Conservation (phyloP, 176 grass and related monocot genomes). For the Avena insularis region DNA sequence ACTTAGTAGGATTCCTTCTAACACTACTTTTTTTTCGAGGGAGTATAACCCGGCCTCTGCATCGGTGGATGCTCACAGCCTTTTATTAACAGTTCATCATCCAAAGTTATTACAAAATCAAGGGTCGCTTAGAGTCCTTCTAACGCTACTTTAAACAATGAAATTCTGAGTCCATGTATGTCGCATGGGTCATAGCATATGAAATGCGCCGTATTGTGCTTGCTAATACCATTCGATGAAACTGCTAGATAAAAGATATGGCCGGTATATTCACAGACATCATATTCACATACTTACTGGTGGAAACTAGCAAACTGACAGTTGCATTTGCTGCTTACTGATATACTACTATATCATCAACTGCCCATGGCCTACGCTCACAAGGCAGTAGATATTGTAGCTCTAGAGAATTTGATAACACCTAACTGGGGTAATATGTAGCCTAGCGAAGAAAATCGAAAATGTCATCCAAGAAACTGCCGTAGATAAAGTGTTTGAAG, state of each 20-base stretch:
- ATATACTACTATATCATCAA: background rate
- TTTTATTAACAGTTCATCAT: too few species aligned
- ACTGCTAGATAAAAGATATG: background rate
- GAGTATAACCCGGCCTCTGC: too few species aligned
- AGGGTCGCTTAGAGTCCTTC: too few species aligned
- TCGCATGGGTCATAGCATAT: background rate
- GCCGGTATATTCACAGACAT: background rate
- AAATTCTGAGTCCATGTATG: slow-evolving; percentile 9
- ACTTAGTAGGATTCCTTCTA: slow-evolving; percentile 25
- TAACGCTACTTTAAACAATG: background rate
- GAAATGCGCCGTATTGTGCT: background rate
- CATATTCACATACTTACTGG: background rate
- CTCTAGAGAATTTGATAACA: background rate
- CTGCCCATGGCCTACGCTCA: background rate
- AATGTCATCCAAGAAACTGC: background rate
- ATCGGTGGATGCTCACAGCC: too few species aligned
- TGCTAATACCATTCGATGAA: background rate
- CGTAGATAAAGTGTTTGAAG: slow-evolving; percentile 28
- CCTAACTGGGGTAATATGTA: background rate
- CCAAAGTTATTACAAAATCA: too few species aligned
- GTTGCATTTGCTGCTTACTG: background rate
- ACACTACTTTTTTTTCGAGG: background rate
- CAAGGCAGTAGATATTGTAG: background rate
- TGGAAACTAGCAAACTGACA: background rate
- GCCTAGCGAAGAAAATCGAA: background rate